Conservation (phyloP, 495 filamentous ascomycete species). For the Talaromyces proteolyticus region DNA sequence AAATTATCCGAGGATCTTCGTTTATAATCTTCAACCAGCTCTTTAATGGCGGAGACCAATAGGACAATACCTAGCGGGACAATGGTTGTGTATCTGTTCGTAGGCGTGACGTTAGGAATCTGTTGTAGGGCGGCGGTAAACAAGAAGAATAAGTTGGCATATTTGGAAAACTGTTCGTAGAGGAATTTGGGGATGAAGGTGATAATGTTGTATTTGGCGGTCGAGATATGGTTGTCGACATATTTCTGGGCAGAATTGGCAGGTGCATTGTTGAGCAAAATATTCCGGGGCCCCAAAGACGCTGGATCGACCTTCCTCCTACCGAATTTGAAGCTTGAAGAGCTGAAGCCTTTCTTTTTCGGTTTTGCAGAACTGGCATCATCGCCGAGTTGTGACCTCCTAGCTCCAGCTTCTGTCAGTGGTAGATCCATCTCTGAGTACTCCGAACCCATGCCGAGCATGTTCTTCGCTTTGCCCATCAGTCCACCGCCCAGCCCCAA, state of each 20-base stretch:
- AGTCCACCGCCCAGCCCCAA: slow-evolving; percentile 81
- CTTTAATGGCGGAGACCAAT: slow-evolving; percentile 89
- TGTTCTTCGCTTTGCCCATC: slow-evolving; percentile 79
- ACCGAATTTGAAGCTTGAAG: slow-evolving; percentile 83
- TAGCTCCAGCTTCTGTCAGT: slow-evolving; percentile 69
- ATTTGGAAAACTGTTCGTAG: slow-evolving; percentile 98
- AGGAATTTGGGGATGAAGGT: slow-evolving; percentile 98
- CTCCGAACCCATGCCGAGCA: slow-evolving; percentile 84
- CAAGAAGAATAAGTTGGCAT: slow-evolving; percentile 98
- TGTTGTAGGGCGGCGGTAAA: slow-evolving; percentile 96
- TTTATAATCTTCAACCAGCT: slow-evolving; percentile 90
- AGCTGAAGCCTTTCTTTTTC: slow-evolving; percentile 53
- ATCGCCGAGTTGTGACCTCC: slow-evolving; percentile 32
- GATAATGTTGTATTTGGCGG: slow-evolving; percentile 92
- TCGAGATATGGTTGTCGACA: slow-evolving; percentile 93
- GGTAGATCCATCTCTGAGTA: slow-evolving; percentile 99
- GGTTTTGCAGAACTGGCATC: slow-evolving; percentile 20
- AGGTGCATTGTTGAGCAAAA: slow-evolving; percentile 95
- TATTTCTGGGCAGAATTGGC: slow-evolving; percentile 86
- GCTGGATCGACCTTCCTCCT: slow-evolving; percentile 81
- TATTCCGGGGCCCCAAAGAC: slow-evolving; percentile 84
- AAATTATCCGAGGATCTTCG: slow-evolving; percentile 80
- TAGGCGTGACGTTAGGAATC: slow-evolving; percentile 91
- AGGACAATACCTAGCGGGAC: slow-evolving; percentile 86
- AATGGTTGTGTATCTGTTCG: slow-evolving; percentile 93